phyloP scores from a whole-genome alignment of 495 filamentous ascomycete genomes.

The Extremus antarcticus region DNA sequence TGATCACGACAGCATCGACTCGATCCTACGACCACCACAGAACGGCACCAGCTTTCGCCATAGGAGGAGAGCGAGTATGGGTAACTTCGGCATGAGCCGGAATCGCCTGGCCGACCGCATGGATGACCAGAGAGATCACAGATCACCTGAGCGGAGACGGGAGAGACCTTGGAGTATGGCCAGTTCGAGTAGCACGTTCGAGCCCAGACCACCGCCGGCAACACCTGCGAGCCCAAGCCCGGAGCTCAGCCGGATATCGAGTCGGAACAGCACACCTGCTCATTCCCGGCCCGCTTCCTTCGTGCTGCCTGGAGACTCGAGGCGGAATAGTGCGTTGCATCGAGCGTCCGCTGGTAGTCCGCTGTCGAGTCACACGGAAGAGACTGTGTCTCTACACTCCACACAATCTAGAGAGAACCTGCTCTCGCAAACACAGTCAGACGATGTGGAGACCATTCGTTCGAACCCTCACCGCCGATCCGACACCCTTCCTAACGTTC shows the following conservation, averaged over 20 bases:
- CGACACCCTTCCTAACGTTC: constrained; percentile 19
- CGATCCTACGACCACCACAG: constrained; percentile 28
- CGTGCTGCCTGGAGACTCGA: constrained; percentile 19
- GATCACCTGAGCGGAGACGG: constrained; percentile 28
- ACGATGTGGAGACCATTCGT: constrained; percentile 1
- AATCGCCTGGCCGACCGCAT: constrained; percentile 14
- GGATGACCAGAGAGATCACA: constrained; percentile 36
- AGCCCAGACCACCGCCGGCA: constrained; percentile 55
- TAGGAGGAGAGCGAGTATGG: constrained; percentile 41
- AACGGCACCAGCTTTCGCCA: constrained; percentile 41
- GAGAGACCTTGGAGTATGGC: constrained; percentile 20
- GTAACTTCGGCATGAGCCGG: constrained; percentile 32
- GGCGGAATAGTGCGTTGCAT: constrained; percentile 17
- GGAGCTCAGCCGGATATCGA: constrained; percentile 43
- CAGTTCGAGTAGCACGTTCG: constrained; percentile 22
- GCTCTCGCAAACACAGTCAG: constrained; percentile 2
- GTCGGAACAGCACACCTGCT: constrained; percentile 37
- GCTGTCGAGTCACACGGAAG: constrained; percentile 17
- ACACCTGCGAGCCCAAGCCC: constrained; percentile 55
- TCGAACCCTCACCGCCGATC: constrained; percentile 13
- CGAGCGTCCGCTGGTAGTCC: constrained; percentile 12
- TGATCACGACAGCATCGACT: constrained; percentile 26
- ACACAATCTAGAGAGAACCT: constrained; percentile 17
- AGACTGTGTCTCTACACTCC: constrained; percentile 19
- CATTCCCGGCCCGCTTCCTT: constrained; percentile 41